A percentile compares a stretch with the other conserved stretches of the same genome.
These are phyloP conservation scores for Blastobotrys ciferrii DNA, from an alignment of 1,139 yeast genomes.

Conservation along the genomic window DNA sequence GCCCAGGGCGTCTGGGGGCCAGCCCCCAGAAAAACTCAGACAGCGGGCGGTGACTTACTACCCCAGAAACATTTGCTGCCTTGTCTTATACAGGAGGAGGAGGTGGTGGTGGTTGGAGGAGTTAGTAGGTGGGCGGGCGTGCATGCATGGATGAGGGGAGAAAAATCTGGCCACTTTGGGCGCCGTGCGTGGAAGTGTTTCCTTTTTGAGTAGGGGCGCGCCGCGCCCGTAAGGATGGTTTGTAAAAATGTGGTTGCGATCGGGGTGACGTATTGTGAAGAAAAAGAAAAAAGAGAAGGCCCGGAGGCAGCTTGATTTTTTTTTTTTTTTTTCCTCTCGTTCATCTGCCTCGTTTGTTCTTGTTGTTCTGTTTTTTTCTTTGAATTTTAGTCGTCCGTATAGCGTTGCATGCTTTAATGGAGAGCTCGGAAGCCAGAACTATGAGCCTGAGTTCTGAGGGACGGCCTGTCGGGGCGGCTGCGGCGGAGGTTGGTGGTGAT, in stretches of 20 bases:
- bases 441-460: neutral
- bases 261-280: too few relatives aligned
- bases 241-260: too few relatives aligned
- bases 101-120: too few relatives aligned
- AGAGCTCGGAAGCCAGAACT: neutral
- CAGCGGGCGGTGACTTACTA: too few relatives aligned
- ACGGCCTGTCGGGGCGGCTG: conserved; percentile 5
- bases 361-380: neutral
- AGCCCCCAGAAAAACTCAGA: too few relatives aligned
- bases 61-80: too few relatives aligned
- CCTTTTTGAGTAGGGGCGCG: too few relatives aligned
- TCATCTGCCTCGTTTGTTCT: neutral
- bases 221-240: too few relatives aligned
- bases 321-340: neutral
- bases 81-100: too few relatives aligned
- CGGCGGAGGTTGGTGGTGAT: neutral
- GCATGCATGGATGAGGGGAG: neutral
- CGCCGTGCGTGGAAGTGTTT: too few relatives aligned
- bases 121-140: neutral
- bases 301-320: neutral
- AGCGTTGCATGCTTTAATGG: neutral
- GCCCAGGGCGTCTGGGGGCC: too few relatives aligned
- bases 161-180: neutral
- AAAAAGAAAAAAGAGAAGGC: neutral
- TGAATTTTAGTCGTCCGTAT: neutral